phyloP scores from a whole-genome alignment of 768 basidiomycete species.

The Psilocybe subaeruginosa region DNA sequence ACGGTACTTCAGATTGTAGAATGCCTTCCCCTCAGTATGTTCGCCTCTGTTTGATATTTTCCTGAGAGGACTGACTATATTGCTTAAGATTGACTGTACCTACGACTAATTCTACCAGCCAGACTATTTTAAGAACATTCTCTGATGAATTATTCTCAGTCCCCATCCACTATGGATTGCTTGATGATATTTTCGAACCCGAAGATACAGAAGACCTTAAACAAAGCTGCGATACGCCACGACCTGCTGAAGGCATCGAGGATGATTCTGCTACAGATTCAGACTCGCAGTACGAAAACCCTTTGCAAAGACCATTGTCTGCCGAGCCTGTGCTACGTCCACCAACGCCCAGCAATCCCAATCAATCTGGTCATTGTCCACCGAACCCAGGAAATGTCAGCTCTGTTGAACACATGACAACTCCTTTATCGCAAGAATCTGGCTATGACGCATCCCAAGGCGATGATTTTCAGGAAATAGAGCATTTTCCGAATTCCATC shows the following conservation, averaged over 20 bases:
- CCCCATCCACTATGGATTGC: conserved; percentile 18
- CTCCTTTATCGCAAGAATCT: neutral
- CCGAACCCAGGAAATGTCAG: neutral
- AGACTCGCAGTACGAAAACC: conserved; percentile 34
- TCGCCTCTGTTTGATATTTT: neutral
- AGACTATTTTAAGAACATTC: conserved; percentile 13
- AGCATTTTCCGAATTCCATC: neutral
- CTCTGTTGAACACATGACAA: neutral
- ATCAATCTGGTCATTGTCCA: neutral
- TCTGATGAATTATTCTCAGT: conserved; percentile 26
- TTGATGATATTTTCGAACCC: conserved; percentile 16
- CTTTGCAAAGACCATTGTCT: no score
- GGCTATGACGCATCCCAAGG: neutral
- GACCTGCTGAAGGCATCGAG: neutral
- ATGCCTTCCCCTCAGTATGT: neutral
- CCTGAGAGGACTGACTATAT: neutral
- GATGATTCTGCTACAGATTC: conserved; percentile 39
- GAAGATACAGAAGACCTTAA: conserved; percentile 14
- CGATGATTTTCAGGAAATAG: neutral
- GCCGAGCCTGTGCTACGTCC: no score
- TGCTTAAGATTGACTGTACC: neutral
- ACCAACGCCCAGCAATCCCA: no score
- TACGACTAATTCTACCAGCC: neutral
- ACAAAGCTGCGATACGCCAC: neutral
- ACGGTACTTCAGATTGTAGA: neutral